Evolutionary conservation across 2,329 filamentous ascomycete species (phyloP).

Genomic region (Talaromyces sp.): DNA sequence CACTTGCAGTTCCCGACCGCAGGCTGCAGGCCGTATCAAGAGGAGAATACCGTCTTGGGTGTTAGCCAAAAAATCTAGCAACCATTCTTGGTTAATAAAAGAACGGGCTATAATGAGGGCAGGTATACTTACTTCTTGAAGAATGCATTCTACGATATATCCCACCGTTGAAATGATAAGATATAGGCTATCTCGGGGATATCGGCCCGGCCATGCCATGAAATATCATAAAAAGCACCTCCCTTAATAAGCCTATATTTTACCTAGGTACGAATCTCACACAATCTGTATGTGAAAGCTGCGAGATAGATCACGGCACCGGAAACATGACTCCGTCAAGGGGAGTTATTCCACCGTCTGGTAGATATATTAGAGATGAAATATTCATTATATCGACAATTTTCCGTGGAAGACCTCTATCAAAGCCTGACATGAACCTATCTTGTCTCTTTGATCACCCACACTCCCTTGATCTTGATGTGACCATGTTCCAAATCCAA

Average conservation of each 20-base stretch:
- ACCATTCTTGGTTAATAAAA: not conserved
- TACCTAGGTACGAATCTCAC: not conserved
- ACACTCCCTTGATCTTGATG: not conserved
- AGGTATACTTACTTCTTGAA: not conserved
- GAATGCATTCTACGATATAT: not conserved
- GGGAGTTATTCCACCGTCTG: not conserved
- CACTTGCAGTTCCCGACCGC: not conserved
- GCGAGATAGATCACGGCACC: not conserved
- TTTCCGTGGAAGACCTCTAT: not conserved
- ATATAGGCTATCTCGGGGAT: too few relatives aligned
- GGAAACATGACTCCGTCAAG: not conserved
- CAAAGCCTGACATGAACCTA: not conserved
- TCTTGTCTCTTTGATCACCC: not conserved
- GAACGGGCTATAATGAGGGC: not conserved
- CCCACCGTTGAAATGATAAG: not conserved
- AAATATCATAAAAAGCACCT: not conserved
- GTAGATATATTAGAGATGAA: not conserved
- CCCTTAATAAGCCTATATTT: not conserved
- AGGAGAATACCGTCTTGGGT: not conserved
- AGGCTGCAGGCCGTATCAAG: not conserved
- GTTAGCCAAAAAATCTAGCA: not conserved
- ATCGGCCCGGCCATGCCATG: not conserved
- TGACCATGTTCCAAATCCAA: not conserved
- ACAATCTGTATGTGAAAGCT: not conserved
- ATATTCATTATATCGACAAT: not conserved